Base-by-base conservation (phyloP, 768 basidiomycete genomes). In the Pleurotus tuber-regium region DNA sequence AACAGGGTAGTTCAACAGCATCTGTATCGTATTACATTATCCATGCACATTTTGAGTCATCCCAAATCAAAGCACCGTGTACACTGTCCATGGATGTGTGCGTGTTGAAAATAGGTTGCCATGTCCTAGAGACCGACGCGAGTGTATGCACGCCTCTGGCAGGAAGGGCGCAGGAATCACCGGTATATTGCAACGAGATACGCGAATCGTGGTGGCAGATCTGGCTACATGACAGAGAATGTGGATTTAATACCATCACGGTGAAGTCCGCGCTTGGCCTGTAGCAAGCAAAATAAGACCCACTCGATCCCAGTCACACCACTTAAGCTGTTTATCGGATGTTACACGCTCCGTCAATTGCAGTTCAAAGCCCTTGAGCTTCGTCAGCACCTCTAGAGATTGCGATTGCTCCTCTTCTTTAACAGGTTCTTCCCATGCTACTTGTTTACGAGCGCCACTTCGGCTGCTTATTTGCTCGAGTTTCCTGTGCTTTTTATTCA, bases 1-100 rank as follows among this genome's bases (percentile, higher is more conserved):
- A 52, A 54, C 57, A 52, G 66, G 62, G 39, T 69, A 63, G 24
- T 54, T 36, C 41, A 24, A 12, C 54, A 25, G 38, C 10, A 47
- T 53, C 41, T 31, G 54, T 21, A 54, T 54, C 21, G 35, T 38
- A 38, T 38, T 44, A 50, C 48, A 50, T 50, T 52, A 41, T 57
- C 26, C 55, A 53, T n/a, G n/a, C 54, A 43, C 50, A 41, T 60
- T 35, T 58, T 46, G 11, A 38, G 35, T 38, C 21, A 38, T n/a
- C n/a, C n/a, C n/a, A n/a, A n/a, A n/a, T n/a, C n/a, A n/a, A n/a
- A n/a, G n/a, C n/a, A n/a, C n/a, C n/a, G n/a, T n/a, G n/a, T n/a
- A n/a, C n/a, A n/a, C n/a, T n/a, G n/a, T n/a, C n/a, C n/a, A n/a
- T n/a, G n/a, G n/a, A n/a, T n/a, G n/a, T n/a, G n/a, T n/a, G n/a